These are phyloP conservation scores for Petrea volubilis DNA, from an alignment of 257 asterid species.

Conservation along the genomic window DNA sequence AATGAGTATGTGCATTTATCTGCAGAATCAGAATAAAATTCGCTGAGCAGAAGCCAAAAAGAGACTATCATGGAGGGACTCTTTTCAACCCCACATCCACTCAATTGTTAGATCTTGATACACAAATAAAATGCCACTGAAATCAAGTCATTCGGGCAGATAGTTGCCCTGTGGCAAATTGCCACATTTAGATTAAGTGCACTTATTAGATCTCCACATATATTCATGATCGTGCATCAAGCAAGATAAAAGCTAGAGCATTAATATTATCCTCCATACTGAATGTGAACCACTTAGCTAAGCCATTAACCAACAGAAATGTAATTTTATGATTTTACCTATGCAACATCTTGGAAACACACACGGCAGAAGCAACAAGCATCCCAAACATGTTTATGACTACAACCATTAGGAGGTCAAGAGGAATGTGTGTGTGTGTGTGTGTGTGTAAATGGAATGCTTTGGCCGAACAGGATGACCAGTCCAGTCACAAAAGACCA, in stretches of 20 bases:
- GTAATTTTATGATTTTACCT: not conserved
- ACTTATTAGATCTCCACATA: not conserved
- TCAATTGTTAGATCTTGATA: not conserved
- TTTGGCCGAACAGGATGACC: not conserved
- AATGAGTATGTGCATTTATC: not conserved
- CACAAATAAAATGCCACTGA: not conserved
- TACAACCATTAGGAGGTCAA: not conserved
- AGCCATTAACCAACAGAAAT: not conserved
- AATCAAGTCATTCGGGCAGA: not conserved
- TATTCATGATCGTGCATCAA: not conserved
- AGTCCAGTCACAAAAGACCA: not conserved
- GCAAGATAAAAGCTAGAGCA: not conserved
- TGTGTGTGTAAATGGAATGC: not conserved
- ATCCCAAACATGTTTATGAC: not conserved
- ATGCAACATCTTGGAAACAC: not conserved
- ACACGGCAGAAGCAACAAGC: not conserved
- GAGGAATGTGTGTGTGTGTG: no score
- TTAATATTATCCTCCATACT: not conserved
- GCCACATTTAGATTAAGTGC: not conserved
- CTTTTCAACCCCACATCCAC: not conserved
- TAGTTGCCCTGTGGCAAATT: slow-evolving; percentile 4
- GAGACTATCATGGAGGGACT: not conserved
- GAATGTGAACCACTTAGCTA: not conserved
- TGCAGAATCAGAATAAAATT: not conserved
- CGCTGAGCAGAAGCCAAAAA: not conserved